Percentiles rank a stretch among this genome's conserved stretches.
Conservation (phyloP, 306 rosid genomes). For the Malus sieversii region DNA sequence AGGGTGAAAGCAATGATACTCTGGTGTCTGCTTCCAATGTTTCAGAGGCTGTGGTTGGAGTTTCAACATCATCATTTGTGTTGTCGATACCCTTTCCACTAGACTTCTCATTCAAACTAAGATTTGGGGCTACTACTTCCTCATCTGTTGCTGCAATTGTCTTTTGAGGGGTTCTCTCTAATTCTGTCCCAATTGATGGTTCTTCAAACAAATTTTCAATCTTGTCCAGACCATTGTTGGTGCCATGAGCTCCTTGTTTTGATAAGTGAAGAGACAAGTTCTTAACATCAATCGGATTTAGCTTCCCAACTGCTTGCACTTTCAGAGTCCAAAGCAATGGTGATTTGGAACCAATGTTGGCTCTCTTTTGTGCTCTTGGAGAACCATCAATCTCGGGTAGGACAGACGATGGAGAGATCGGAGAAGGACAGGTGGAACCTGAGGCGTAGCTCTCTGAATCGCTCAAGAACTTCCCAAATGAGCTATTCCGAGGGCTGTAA, state of each 20-base stretch:
- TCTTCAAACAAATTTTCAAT: slow-evolving; percentile 15
- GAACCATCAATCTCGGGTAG: slow-evolving; percentile 25
- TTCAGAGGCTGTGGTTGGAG: slow-evolving; percentile 5
- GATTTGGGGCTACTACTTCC: not conserved
- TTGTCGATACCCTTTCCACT: slow-evolving; percentile 1
- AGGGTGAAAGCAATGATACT: not conserved
- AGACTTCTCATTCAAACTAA: not conserved
- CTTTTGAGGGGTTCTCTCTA: not conserved
- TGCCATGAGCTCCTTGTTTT: not conserved
- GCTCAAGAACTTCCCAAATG: slow-evolving; percentile 22
- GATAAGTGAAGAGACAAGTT: slow-evolving; percentile 40
- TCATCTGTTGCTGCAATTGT: slow-evolving; percentile 7
- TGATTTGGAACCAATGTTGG: slow-evolving; percentile 16
- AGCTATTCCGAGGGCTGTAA: slow-evolving; percentile 11
- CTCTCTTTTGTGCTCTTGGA: slow-evolving; percentile 16
- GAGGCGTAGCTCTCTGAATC: slow-evolving; percentile 29
- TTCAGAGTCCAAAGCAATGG: slow-evolving; percentile 49
- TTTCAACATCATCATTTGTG: slow-evolving; percentile 9
- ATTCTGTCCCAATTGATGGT: slow-evolving; percentile 17
- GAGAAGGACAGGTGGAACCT: slow-evolving; percentile 31
- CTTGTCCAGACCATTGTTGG: not conserved
- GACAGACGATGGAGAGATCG: slow-evolving; percentile 62
- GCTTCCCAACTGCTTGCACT: slow-evolving; percentile 51
- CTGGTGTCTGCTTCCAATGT: not conserved
- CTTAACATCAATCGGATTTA: slow-evolving; percentile 56